Conservation (phyloP, 148 eudicot species). For the Pharnaceum exiguum region DNA sequence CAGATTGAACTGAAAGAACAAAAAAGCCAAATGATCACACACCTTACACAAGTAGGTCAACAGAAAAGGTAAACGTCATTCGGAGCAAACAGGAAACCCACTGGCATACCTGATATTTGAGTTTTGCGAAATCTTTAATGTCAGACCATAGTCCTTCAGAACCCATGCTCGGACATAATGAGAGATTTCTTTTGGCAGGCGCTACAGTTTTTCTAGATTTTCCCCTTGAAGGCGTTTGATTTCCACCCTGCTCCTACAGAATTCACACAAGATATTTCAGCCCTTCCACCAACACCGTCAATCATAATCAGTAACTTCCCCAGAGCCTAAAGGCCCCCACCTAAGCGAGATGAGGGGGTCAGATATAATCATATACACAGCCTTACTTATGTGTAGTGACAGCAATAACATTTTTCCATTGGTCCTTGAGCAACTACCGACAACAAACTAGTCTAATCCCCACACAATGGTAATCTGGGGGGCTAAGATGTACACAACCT, state of each 20-base stretch:
- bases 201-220: constrained; percentile 44
- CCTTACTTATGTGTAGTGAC: no score
- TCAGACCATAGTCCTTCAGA: constrained; percentile 87
- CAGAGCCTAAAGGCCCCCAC: no score
- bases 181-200: constrained; percentile 33
- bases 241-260: constrained; percentile 47
- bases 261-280: neutral
- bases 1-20: constrained; percentile 62
- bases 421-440: no score
- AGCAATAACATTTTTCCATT: no score
- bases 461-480: no score
- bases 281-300: neutral
- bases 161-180: constrained; percentile 37
- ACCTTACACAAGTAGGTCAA: neutral
- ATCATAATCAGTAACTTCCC: no score
- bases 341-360: no score
- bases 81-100: neutral
- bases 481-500: no score
- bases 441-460: no score
- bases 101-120: constrained; percentile 78
- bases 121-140: constrained; percentile 67
- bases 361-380: no score
- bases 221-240: constrained; percentile 52
- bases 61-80: no score
- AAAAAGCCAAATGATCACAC: neutral